phyloP scores from a whole-genome alignment of 257 asterid species.

The Nyctanthes arbortristis region DNA sequence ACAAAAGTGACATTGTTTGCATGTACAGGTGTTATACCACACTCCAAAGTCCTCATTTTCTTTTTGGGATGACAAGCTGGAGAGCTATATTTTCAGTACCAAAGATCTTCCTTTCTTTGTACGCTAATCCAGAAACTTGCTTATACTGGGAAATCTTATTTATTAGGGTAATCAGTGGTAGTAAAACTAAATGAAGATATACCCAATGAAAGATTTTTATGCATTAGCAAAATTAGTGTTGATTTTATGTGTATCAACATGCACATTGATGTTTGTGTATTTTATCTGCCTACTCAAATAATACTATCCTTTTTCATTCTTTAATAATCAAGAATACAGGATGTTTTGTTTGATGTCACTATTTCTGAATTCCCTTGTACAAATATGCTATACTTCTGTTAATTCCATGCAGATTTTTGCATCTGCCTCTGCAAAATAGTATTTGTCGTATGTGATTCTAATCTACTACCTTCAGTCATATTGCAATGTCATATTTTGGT shows the following conservation, averaged over 20 bases:
- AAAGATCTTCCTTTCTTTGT: constrained; percentile 97
- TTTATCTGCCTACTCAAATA: background rate
- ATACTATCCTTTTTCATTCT: background rate
- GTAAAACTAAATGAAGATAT: background rate
- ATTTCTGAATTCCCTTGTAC: background rate
- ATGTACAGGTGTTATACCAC: constrained; percentile 82
- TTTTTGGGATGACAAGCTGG: constrained; percentile 67
- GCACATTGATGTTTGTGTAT: background rate
- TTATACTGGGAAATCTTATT: constrained; percentile 11
- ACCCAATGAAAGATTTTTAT: background rate
- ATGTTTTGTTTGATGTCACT: background rate
- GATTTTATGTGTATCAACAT: background rate
- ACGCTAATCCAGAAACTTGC: constrained; percentile 38
- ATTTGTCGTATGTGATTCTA: background rate
- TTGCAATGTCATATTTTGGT: background rate
- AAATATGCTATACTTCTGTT: background rate
- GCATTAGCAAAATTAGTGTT: constrained; percentile 10
- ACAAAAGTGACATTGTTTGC: constrained; percentile 13
- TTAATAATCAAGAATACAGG: constrained; percentile 11
- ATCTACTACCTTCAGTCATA: background rate
- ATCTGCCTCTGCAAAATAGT: background rate
- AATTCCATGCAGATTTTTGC: constrained; percentile 14
- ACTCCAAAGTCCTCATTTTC: constrained; percentile 91
- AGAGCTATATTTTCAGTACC: constrained; percentile 66
- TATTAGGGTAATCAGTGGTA: constrained; percentile 2